phyloP scores from a whole-genome alignment of 257 asterid genomes.

The Fraxinus americana region DNA sequence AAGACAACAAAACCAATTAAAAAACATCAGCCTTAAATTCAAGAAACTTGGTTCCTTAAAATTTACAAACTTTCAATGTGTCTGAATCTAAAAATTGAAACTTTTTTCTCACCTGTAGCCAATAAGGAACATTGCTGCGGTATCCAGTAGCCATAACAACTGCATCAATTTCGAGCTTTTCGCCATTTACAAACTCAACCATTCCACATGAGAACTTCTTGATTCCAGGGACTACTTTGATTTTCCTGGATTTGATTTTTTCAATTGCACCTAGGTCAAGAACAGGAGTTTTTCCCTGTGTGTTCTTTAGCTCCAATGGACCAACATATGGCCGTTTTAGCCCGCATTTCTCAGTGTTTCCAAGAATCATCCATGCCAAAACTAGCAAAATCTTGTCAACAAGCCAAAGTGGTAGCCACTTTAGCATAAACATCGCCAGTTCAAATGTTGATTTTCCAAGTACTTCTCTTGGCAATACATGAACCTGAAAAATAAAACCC shows the following conservation, averaged over 20 bases:
- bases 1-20: conserved; percentile 16
- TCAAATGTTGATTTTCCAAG: conserved; percentile 77
- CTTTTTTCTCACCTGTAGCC: conserved; percentile 73
- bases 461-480: conserved; percentile 78
- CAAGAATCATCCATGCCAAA: conserved; percentile 72
- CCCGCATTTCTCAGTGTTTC: conserved; percentile 66
- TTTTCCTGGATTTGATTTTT: conserved; percentile 58
- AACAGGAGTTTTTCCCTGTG: conserved; percentile 80
- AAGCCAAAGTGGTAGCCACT: conserved; percentile 84
- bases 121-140: conserved; percentile 87
- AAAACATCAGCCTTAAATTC: conserved; percentile 30
- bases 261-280: conserved; percentile 75
- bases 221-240: conserved; percentile 65
- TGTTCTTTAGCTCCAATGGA: conserved; percentile 71
- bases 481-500: conserved; percentile 54
- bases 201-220: conserved; percentile 45
- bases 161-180: conserved; percentile 55
- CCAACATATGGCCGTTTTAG: conserved; percentile 63
- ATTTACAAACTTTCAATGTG: neutral
- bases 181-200: conserved; percentile 61
- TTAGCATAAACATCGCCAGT: conserved; percentile 61
- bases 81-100: conserved; percentile 14
- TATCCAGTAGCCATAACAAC: conserved; percentile 88
- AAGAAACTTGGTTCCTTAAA: neutral
- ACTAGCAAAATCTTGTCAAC: conserved; percentile 70